phyloP scores from a whole-genome alignment of 108 stramenopile genomes.

The Pseudonitzschia delicatissima region DNA sequence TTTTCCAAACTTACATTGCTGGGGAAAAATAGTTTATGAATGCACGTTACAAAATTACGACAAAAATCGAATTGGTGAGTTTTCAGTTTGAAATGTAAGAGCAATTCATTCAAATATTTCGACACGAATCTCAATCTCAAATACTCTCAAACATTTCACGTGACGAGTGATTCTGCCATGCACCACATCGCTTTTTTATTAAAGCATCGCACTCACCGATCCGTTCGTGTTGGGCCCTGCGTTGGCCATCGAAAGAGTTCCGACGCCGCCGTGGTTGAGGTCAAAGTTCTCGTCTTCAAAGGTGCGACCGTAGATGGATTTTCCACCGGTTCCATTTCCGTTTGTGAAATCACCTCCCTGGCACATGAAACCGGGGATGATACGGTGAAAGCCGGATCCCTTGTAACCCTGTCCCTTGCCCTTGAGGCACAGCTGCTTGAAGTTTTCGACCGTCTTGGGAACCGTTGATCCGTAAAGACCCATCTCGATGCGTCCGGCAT shows the following conservation, averaged over 20 bases:
- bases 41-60: not conserved
- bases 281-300: constrained; percentile 91
- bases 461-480: constrained; percentile 83
- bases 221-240: constrained; percentile 94
- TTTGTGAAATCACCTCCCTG: constrained; percentile 86
- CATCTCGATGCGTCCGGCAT: constrained; percentile 82
- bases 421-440: constrained; percentile 62
- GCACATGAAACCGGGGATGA: constrained; percentile 82
- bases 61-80: not conserved
- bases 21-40: not conserved
- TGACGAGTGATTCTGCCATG: no score
- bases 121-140: no score
- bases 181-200: no score
- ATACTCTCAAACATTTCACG: no score
- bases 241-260: constrained; percentile 66
- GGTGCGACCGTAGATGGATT: constrained; percentile 86
- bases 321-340: constrained; percentile 59
- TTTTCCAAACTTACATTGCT: constrained; percentile 7
- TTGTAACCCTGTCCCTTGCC: constrained; percentile 87
- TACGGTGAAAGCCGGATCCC: constrained; percentile 84
- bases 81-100: no score
- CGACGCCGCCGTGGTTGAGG: constrained; percentile 71
- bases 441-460: constrained; percentile 91
- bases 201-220: constrained; percentile 33
- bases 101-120: no score